Percentiles rank a stretch among this genome's conserved stretches.
phyloP scores from a whole-genome alignment of 331 rosid species.

The Quercus lobata region DNA sequence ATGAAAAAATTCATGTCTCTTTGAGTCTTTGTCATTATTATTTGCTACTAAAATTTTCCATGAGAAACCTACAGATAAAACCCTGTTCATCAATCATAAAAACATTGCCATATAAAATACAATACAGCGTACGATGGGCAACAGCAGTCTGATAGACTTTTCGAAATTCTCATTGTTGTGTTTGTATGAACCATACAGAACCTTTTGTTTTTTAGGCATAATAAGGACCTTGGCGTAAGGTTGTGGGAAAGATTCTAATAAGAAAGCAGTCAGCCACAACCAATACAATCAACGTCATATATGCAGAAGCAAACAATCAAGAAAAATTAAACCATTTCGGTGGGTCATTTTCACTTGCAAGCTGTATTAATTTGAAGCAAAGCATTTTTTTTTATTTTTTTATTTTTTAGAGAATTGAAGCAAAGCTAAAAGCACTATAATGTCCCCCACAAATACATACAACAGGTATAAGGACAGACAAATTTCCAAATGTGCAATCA shows the following conservation, averaged over 20 bases:
- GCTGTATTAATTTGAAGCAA: constrained; percentile 28
- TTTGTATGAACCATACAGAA: background rate
- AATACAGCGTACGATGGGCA: no score
- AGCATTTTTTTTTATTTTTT: background rate
- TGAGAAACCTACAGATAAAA: no score
- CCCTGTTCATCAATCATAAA: no score
- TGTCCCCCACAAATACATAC: constrained; percentile 14
- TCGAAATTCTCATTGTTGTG: background rate
- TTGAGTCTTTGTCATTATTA: no score
- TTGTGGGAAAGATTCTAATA: constrained; percentile 1
- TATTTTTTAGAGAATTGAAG: background rate
- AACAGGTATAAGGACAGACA: constrained; percentile 19
- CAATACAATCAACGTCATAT: background rate
- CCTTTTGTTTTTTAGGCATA: background rate
- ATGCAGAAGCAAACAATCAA: background rate
- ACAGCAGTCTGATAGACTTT: background rate
- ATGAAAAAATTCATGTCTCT: background rate
- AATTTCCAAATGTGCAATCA: constrained; percentile 32
- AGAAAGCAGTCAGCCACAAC: constrained; percentile 4
- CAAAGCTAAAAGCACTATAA: constrained; percentile 6
- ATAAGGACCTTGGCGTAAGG: background rate
- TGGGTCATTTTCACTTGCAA: constrained; percentile 29
- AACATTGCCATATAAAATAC: no score
- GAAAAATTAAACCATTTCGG: constrained; percentile 1
- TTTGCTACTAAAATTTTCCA: no score